Percentiles rank a stretch among this genome's conserved stretches.
phyloP scores from a whole-genome alignment of 495 filamentous ascomycete genomes.

The Acidiella bohemica region DNA sequence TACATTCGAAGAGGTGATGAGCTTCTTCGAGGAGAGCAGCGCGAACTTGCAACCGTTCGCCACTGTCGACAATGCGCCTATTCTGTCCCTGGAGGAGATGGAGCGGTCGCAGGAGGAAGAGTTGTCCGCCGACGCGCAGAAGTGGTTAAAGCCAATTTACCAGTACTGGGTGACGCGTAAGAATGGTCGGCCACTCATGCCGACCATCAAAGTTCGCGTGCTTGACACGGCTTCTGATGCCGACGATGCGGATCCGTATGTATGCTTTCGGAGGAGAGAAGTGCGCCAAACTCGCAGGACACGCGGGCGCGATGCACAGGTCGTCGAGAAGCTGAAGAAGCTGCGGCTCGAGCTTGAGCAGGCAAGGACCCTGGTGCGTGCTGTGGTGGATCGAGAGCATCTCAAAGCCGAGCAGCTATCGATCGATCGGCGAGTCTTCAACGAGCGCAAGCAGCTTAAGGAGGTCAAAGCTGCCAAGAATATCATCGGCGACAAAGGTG shows the following conservation, averaged over 20 bases:
- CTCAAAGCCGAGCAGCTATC: constrained; percentile 63
- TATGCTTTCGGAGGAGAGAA: constrained; percentile 94
- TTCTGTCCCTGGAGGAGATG: constrained; percentile 69
- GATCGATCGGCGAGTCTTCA: constrained; percentile 61
- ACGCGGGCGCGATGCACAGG: constrained; percentile 81
- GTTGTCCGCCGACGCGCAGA: constrained; percentile 49
- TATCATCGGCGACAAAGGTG: constrained; percentile 75
- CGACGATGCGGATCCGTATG: constrained; percentile 91
- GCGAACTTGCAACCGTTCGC: constrained; percentile 73
- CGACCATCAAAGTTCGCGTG: constrained; percentile 48
- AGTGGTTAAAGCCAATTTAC: constrained; percentile 76
- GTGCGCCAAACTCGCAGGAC: constrained; percentile 91
- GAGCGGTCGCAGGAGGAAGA: constrained; percentile 60
- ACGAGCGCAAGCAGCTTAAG: constrained; percentile 65
- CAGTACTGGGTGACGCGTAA: constrained; percentile 69
- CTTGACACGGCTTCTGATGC: constrained; percentile 85
- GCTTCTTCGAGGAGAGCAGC: constrained; percentile 81
- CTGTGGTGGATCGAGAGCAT: constrained; percentile 65
- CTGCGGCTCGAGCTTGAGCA: constrained; percentile 86
- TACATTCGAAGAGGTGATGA: constrained; percentile 88
- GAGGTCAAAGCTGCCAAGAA: constrained; percentile 52
- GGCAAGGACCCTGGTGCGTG: constrained; percentile 61
- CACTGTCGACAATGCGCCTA: constrained; percentile 68
- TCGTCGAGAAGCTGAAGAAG: constrained; percentile 83
- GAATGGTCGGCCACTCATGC: constrained; percentile 55